A percentile compares a stretch with the other conserved stretches of the same genome.
phyloP scores from a whole-genome alignment of 805 yeast genomes.

The Myxozyma neglecta region DNA sequence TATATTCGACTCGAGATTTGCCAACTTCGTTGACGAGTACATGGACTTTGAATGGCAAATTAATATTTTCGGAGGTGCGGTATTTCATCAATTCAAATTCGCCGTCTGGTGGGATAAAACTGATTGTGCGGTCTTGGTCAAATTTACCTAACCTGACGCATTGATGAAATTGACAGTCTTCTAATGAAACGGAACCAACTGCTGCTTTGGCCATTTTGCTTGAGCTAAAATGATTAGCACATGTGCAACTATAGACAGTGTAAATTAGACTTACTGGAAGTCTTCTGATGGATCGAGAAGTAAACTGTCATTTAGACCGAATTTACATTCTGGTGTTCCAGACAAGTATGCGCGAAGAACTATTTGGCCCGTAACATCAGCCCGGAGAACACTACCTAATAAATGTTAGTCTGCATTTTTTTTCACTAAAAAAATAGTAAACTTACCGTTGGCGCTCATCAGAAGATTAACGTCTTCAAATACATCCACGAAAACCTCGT shows the following conservation, averaged over 20 bases:
- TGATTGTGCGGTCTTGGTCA: constrained; percentile 61
- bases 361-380: constrained; percentile 76
- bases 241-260: not conserved
- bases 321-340: constrained; percentile 81
- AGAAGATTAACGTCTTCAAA: constrained; percentile 72
- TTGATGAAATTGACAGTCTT: constrained; percentile 79
- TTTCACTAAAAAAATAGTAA: not conserved
- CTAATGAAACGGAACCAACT: constrained; percentile 56
- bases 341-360: constrained; percentile 68
- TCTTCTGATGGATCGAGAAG: constrained; percentile 37
- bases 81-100: constrained; percentile 75
- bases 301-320: constrained; percentile 67
- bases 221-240: not conserved
- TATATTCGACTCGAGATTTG: constrained; percentile 51
- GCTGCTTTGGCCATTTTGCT: constrained; percentile 42
- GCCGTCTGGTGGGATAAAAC: constrained; percentile 83
- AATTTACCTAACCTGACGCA: constrained; percentile 70
- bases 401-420: not conserved
- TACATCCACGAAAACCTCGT: constrained; percentile 76
- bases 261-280: constrained; percentile 3
- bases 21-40: constrained; percentile 55
- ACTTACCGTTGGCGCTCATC: constrained; percentile 57
- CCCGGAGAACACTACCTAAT: constrained; percentile 53
- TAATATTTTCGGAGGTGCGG: constrained; percentile 56
- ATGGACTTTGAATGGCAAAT: constrained; percentile 67